These are phyloP conservation scores for Heliocybe sulcata DNA, from an alignment of 1,284 basidiomycete species.

Conservation along the genomic window DNA sequence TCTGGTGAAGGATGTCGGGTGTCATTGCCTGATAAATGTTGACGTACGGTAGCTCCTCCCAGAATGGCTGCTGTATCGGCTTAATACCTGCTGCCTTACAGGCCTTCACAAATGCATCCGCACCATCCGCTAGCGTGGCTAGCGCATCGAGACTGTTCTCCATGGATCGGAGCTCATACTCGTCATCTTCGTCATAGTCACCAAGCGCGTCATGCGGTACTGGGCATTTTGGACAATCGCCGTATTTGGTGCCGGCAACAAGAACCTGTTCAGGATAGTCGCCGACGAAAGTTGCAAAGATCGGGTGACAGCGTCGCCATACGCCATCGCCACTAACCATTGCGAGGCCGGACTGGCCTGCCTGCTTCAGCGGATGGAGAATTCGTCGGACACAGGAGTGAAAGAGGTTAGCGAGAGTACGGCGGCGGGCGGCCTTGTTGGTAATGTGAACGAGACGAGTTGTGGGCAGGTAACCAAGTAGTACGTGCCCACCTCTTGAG, in stretches of 20 bases:
- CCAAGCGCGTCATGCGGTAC: slow-evolving; percentile 6
- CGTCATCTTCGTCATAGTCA: neutral
- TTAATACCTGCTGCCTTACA: slow-evolving; percentile 10
- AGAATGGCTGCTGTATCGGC: slow-evolving; percentile 25
- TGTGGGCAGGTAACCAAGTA: slow-evolving; percentile 31
- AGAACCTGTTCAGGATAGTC: slow-evolving; percentile 16
- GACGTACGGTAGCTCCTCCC: slow-evolving; percentile 25
- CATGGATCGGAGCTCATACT: slow-evolving; percentile 2
- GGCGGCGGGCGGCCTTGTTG: slow-evolving; percentile 18
- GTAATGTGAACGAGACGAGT: slow-evolving; percentile 22
- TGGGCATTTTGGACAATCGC: slow-evolving; percentile 12
- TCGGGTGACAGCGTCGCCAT: slow-evolving; percentile 17
- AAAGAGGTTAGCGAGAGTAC: slow-evolving; percentile 26
- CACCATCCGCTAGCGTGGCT: slow-evolving; percentile 4
- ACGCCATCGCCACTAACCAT: slow-evolving; percentile 21
- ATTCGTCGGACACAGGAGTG: slow-evolving; percentile 25
- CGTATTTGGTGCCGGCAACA: slow-evolving; percentile 9
- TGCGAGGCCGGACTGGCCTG: slow-evolving; percentile 18
- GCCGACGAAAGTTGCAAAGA: slow-evolving; percentile 19
- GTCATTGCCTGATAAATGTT: slow-evolving; percentile 28
- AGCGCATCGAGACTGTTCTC: slow-evolving; percentile 7
- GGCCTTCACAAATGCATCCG: slow-evolving; percentile 1
- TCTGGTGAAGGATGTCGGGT: slow-evolving; percentile 36
- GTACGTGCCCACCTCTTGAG: slow-evolving; percentile 24
- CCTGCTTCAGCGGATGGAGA: slow-evolving; percentile 18